Percentiles rank a stretch among this genome's conserved stretches.
Evolutionary conservation across 495 filamentous ascomycete species (phyloP).

Genomic region (Penicillium simplicissimum): DNA sequence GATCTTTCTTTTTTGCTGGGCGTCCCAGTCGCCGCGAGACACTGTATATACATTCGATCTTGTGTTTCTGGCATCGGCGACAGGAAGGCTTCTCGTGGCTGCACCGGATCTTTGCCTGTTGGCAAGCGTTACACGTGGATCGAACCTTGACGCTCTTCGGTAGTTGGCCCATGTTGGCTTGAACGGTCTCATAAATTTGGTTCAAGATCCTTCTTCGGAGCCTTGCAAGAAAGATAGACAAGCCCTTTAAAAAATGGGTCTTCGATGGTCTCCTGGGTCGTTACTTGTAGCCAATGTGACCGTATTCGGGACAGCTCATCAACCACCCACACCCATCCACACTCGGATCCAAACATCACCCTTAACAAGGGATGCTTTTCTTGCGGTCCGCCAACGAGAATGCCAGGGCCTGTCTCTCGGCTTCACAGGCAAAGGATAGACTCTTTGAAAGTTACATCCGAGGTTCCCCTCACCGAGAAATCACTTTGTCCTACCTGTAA

Average conservation of each 20-base stretch:
- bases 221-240: not conserved
- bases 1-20: constrained; percentile 42
- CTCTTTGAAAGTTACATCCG: constrained; percentile 27
- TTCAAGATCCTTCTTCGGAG: not conserved
- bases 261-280: not conserved
- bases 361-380: not conserved
- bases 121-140: constrained; percentile 51
- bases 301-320: not conserved
- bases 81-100: constrained; percentile 50
- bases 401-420: not conserved
- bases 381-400: constrained; percentile 1
- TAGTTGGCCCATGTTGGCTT: constrained; percentile 19
- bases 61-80: constrained; percentile 45
- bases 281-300: not conserved
- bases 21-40: constrained; percentile 46
- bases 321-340: not conserved
- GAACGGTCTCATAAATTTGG: constrained; percentile 19
- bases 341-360: constrained; percentile 1
- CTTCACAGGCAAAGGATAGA: constrained; percentile 4
- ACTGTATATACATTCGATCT: constrained; percentile 47
- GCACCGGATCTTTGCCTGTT: constrained; percentile 52
- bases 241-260: not conserved
- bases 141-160: constrained; percentile 47
- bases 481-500: constrained; percentile 22
- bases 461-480: constrained; percentile 10